phyloP scores from a whole-genome alignment of 2,329 filamentous ascomycete species.

The Rhexocercosporidium sp. region DNA sequence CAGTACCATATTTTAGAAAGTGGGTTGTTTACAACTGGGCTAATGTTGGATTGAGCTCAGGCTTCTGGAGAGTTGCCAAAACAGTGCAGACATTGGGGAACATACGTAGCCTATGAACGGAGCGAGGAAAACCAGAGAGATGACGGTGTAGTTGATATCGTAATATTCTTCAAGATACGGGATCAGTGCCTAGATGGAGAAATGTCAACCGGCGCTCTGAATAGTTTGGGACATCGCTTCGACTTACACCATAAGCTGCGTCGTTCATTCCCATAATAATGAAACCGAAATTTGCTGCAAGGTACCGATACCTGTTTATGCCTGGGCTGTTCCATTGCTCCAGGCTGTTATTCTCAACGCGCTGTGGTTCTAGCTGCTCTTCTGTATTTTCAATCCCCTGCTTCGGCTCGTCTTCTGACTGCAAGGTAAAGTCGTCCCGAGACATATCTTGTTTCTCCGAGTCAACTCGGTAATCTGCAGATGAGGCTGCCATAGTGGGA shows the following conservation, averaged over 20 bases:
- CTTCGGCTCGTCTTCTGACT: constrained; percentile 17
- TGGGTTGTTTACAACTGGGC: background rate
- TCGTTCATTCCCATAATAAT: constrained; percentile 73
- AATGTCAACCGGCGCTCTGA: constrained; percentile 78
- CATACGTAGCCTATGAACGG: constrained; percentile 65
- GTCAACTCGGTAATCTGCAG: background rate
- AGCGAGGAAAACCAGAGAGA: constrained; percentile 70
- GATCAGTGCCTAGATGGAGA: constrained; percentile 63
- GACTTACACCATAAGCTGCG: constrained; percentile 64
- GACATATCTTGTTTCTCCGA: background rate
- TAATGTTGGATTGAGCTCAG: too few species aligned
- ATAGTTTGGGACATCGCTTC: constrained; percentile 19
- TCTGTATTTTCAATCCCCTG: constrained; percentile 13
- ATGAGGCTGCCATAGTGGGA: background rate
- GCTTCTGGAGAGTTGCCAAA: background rate
- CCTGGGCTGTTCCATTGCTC: constrained; percentile 69
- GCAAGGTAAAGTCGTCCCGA: background rate
- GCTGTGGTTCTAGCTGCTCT: constrained; percentile 13
- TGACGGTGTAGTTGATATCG: constrained; percentile 62
- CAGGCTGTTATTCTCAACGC: constrained; percentile 28
- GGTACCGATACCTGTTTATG: constrained; percentile 63
- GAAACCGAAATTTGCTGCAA: constrained; percentile 65
- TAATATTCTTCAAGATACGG: constrained; percentile 65
- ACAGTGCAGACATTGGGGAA: background rate
- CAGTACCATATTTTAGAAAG: background rate